Evolutionary conservation across 495 filamentous ascomycete genomes (phyloP), one percentile per base, ranked within the genome.

Genomic region (Hypoxylon trugodes): DNA sequence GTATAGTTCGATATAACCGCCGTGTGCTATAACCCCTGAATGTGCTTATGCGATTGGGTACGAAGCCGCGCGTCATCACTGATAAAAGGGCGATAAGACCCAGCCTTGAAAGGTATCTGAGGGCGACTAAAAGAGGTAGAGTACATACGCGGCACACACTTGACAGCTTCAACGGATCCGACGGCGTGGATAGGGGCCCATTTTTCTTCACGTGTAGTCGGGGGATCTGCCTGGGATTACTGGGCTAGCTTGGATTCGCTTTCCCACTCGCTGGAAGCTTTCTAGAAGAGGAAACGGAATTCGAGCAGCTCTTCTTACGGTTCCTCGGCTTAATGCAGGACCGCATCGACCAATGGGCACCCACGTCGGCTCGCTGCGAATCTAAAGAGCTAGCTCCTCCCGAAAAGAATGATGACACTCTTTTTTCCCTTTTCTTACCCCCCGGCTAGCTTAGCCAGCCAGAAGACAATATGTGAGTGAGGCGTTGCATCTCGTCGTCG

Each of bases 261-360:
- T n/a, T 59, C 60, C 60, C 37, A 68, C 65, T 57, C 65, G 54
- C 36, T 64, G 42, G 60, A 68, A 68, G 65, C 21, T 51, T 68
- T 65, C 60, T 64, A 65, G 60, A 68, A 65, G 43, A 55, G 60
- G 60, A 68, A 59, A 64, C 42, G 54, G 54, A 60, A 54, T 47
- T 56, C 30, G 40, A 47, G 36, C 43, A 52, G 42, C 37, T 60
- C 30, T 37, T 25, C 52, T 19, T 59, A 37, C 37, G 35, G 59
- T 60, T 59, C 37, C 54, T 68, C 65, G 65, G 65, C 65, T 60
- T 56, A 63, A 68, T 68, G 65, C 65, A 68, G 26, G 33, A 59
- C 58, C 64, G 58, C 22, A 5, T 53, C 58, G 47, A 57, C 64
- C 64, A 67, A 67, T 67, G 22, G 22, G 35, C 33, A 30, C n/a